Evolutionary conservation across 106 monocot species (phyloP).

Genomic region (Dioscorea zingiberensis): DNA sequence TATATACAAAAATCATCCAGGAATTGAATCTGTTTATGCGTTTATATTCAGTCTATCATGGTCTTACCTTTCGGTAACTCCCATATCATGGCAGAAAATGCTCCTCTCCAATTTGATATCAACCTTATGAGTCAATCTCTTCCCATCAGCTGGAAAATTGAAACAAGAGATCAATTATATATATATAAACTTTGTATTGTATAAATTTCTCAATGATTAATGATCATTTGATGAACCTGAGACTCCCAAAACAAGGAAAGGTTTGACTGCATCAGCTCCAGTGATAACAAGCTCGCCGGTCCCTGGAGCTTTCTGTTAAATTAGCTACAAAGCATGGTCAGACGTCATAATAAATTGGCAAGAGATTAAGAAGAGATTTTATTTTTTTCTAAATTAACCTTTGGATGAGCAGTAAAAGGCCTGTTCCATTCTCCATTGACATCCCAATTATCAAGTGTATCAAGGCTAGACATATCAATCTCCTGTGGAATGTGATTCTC

Average conservation of each 20-base stretch:
- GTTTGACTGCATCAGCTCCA: constrained; percentile 33
- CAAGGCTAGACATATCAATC: constrained; percentile 27
- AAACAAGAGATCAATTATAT: background rate
- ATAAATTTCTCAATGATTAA: background rate
- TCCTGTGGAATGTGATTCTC: constrained; percentile 42
- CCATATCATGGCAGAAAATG: constrained; percentile 48
- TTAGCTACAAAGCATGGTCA: background rate
- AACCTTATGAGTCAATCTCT: constrained; percentile 38
- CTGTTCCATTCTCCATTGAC: constrained; percentile 36
- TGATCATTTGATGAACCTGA: constrained; percentile 30
- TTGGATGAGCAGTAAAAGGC: constrained; percentile 53
- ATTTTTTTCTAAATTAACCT: no score
- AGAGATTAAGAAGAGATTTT: no score
- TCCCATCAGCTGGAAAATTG: constrained; percentile 41
- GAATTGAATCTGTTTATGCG: background rate
- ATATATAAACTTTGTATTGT: background rate
- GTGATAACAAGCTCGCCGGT: constrained; percentile 51
- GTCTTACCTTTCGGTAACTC: constrained; percentile 42
- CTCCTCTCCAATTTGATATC: constrained; percentile 39
- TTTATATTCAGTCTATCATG: background rate
- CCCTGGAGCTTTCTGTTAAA: constrained; percentile 35
- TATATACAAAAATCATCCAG: background rate
- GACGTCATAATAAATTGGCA: no score
- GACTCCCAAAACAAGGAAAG: constrained; percentile 46
- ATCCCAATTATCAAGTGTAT: constrained; percentile 28